Evolutionary conservation across 1,284 basidiomycete species (phyloP).

Genomic region (Abortiporus biennis): DNA sequence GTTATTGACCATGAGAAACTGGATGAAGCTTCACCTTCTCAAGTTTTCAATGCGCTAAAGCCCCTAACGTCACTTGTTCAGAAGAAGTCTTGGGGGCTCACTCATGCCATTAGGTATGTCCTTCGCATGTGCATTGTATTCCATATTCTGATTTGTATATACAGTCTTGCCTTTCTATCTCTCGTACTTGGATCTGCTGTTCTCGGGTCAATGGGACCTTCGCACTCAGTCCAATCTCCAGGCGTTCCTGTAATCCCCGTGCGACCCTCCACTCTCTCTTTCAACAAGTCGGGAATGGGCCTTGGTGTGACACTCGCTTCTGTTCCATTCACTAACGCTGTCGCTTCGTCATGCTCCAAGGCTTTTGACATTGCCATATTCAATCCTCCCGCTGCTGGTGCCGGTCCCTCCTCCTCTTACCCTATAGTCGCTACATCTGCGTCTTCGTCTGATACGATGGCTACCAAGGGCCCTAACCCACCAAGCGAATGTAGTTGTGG

Average conservation of each 20-base stretch:
- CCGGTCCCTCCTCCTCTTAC: slow-evolving; percentile 25
- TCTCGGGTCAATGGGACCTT: slow-evolving; percentile 28
- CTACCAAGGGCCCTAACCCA: slow-evolving; percentile 9
- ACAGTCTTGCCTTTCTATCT: slow-evolving; percentile 59
- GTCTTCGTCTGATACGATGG: slow-evolving; percentile 6
- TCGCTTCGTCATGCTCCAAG: slow-evolving; percentile 38
- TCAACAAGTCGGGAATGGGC: background rate
- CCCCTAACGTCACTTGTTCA: slow-evolving; percentile 29
- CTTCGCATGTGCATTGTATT: slow-evolving; percentile 10
- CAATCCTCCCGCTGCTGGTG: slow-evolving; percentile 34
- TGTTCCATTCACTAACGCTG: background rate
- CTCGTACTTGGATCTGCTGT: slow-evolving; percentile 61
- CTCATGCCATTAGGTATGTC: slow-evolving; percentile 56
- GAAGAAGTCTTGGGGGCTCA: slow-evolving; percentile 25
- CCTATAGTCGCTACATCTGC: slow-evolving; percentile 13
- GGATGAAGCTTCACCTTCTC: slow-evolving; percentile 33
- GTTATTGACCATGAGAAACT: slow-evolving; percentile 44
- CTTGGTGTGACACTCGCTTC: slow-evolving; percentile 11
- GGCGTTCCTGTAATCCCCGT: background rate
- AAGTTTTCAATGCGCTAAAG: slow-evolving; percentile 39
- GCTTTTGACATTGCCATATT: slow-evolving; percentile 54
- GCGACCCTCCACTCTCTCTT: background rate
- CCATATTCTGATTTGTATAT: slow-evolving; percentile 10
- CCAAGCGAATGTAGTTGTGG: slow-evolving; percentile 24
- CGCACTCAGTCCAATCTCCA: background rate